These are phyloP conservation scores for Calonectria pseudoreteaudii DNA, from an alignment of 2,329 filamentous ascomycete genomes.

Conservation along the genomic window DNA sequence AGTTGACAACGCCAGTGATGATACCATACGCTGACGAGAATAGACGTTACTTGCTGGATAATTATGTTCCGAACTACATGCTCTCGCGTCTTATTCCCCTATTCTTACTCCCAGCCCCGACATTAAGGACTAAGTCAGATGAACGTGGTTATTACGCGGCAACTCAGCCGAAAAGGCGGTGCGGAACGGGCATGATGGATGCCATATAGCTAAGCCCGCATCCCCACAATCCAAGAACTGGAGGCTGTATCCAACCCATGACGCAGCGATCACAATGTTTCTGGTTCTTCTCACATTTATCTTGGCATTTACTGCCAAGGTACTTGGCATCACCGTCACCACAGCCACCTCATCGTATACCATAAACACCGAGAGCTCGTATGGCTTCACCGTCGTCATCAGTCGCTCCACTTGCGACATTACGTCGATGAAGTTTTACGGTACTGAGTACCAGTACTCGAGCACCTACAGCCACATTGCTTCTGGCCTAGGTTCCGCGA, in stretches of 20 bases:
- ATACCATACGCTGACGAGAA: not conserved
- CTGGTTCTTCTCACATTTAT: not conserved
- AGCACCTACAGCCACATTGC: slow-evolving; percentile 18
- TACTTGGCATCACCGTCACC: slow-evolving; percentile 11
- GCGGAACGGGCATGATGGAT: not conserved
- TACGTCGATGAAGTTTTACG: slow-evolving; percentile 16
- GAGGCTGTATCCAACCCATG: not conserved
- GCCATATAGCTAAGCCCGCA: not conserved
- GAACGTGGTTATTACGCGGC: not conserved
- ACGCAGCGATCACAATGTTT: not conserved
- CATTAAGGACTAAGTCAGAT: not conserved
- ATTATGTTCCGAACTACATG: not conserved
- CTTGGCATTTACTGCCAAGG: slow-evolving; percentile 3
- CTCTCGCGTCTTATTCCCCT: not conserved
- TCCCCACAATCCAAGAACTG: not conserved
- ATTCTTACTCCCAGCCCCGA: not conserved
- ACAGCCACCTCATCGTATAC: not conserved
- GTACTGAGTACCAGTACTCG: slow-evolving; percentile 14
- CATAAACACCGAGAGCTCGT: not conserved
- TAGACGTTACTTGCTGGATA: not conserved
- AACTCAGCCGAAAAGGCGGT: not conserved
- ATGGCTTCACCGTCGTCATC: slow-evolving; percentile 5
- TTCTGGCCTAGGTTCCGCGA: slow-evolving; percentile 10
- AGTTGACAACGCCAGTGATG: not conserved
- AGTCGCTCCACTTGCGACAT: slow-evolving; percentile 13